Evolutionary conservation across 306 rosid species (phyloP).

Genomic region (Rosa rugosa): DNA sequence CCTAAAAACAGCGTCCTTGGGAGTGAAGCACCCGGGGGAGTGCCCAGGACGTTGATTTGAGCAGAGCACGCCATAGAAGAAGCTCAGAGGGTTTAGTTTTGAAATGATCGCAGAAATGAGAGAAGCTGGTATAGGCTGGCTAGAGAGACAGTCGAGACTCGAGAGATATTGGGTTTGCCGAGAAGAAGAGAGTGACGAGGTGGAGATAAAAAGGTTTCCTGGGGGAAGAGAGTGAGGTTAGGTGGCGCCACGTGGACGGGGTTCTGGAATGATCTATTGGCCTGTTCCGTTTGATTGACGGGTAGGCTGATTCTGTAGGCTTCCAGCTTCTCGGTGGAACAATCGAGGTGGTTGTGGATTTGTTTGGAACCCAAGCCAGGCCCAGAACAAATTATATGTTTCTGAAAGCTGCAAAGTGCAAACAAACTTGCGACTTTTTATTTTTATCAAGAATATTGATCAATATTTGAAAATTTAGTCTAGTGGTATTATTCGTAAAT

Average conservation of each 20-base stretch:
- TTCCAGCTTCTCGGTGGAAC: constrained; percentile 5
- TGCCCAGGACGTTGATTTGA: constrained; percentile 72
- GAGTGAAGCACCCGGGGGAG: constrained; percentile 31
- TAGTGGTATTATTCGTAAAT: too few species aligned
- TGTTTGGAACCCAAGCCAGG: not conserved
- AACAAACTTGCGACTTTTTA: too few species aligned
- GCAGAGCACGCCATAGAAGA: constrained; percentile 58
- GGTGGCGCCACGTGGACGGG: constrained; percentile 22
- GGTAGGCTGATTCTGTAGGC: not conserved
- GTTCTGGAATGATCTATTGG: constrained; percentile 22
- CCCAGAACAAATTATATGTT: too few species aligned
- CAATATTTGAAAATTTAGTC: too few species aligned
- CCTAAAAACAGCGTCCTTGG: constrained; percentile 55
- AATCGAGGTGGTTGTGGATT: constrained; percentile 19
- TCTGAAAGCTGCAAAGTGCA: too few species aligned
- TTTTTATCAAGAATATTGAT: too few species aligned
- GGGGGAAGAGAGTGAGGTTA: constrained; percentile 16
- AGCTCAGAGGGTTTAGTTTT: too few species aligned
- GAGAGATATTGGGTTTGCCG: not conserved
- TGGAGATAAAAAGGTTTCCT: constrained; percentile 7
- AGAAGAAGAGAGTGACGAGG: not conserved
- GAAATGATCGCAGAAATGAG: too few species aligned
- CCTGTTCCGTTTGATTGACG: not conserved
- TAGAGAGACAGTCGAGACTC: too few species aligned
- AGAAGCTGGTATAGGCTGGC: too few species aligned